Base-by-base conservation (phyloP, 83 land plant species). In the Picea engelmannii region DNA sequence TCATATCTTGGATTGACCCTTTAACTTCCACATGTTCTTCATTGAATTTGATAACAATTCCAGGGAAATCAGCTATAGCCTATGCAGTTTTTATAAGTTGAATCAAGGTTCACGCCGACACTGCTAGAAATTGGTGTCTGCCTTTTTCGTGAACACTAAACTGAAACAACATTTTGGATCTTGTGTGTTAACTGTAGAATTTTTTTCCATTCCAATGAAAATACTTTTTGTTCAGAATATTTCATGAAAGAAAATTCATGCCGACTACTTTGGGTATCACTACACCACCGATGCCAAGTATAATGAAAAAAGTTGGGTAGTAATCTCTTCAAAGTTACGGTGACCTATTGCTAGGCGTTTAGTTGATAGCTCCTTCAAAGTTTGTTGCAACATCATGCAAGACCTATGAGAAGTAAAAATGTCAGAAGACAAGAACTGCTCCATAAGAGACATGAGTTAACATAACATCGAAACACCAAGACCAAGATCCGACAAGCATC, bases 221-320 rank as follows among this genome's bases (percentile, higher is more conserved):
- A 70, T 58, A 80, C 24, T 35, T 69, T 84, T 63, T 73, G 63
- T 64, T 80, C 82, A 62, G 86, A 61, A 31, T 58, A 74, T 75
- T 59, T 31, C 23, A 83, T 27, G 9, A 67, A 63, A 55, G 81
- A 76, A 75, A 83, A 80, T 9, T 75, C 88, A 55, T 79, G 82
- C 83, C 83, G 70, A 62, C 83, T 86, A 15, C 60, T 38, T 75
- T 86, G 86, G 47, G 82, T 83, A 64, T 86, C 88, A 42, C 62
- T 20, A 55, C 85, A 86, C 88, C 88, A 86, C 42, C 80, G 88
- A 58, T 76, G 85, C 88, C 88, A 86, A 16, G 86, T 86, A 79
- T 78, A 83, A 40, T 86, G 31, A 86, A 79, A 86, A 86, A 79
- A 69, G 78, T 60, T 86, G 88, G 31, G 70, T 44, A 18, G 88